phyloP scores from a whole-genome alignment of 2,329 filamentous ascomycete species.

The Neonectria magnoliae region DNA sequence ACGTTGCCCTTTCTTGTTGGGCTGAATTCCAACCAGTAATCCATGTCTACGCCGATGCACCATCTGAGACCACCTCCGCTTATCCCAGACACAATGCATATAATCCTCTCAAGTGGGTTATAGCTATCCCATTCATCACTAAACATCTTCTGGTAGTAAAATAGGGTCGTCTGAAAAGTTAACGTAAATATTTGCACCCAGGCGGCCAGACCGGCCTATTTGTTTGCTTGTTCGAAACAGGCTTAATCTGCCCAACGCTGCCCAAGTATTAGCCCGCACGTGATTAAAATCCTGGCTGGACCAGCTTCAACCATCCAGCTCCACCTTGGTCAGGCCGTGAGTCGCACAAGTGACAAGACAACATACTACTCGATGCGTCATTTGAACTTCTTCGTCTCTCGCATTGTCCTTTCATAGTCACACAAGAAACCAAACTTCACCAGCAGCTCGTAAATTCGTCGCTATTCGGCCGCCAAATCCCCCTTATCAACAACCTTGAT shows the following conservation, averaged over 20 bases:
- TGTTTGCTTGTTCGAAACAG: not conserved
- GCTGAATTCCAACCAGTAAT: too few relatives aligned
- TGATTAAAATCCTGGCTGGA: not conserved
- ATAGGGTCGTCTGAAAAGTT: not conserved
- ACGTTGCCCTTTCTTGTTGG: not conserved
- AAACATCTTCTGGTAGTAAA: not conserved
- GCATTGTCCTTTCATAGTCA: not conserved
- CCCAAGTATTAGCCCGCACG: not conserved
- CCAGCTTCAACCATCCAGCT: not conserved
- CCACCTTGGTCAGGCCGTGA: not conserved
- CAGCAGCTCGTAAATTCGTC: not conserved
- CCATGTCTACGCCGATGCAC: too few relatives aligned
- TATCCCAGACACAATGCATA: not conserved
- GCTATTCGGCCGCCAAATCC: not conserved
- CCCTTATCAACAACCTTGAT: not conserved
- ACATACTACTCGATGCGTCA: conserved; percentile 8
- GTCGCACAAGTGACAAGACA: conserved; percentile 9
- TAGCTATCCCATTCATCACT: not conserved
- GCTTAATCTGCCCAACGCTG: not conserved
- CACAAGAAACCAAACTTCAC: not conserved
- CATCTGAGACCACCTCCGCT: not conserved
- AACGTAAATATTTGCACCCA: not conserved
- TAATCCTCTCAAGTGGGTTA: not conserved
- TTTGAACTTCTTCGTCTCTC: not conserved
- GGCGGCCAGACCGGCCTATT: not conserved